Base-by-base conservation (phyloP, 1,284 basidiomycete genomes). In the Anthracocystis setariae region DNA sequence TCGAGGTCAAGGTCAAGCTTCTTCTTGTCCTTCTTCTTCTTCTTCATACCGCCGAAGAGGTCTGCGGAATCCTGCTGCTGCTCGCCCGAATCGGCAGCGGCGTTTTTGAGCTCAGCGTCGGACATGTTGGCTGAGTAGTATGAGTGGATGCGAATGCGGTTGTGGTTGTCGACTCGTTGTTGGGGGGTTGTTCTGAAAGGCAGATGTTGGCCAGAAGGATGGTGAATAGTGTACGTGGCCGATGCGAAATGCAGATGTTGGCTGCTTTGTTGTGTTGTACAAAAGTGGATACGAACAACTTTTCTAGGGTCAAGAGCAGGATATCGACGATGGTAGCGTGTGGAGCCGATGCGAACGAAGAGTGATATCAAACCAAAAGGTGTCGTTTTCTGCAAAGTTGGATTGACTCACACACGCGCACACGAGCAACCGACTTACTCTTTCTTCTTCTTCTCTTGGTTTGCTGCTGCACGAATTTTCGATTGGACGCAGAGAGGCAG, bases 11-110 rank as follows among this genome's bases (percentile, higher is more conserved):
- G 85, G 82, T 93, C 92, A 55, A 93, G 90, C 64, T 92, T 91
- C 84, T 92, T 92, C 86, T 93, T 92, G 86, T 92, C 92, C 85
- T 83, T 84, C 57, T 92, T 93, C 84, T 93, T 93, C 87, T 93
- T 93, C 87, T 93, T 93, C 80, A 92, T 81, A 79, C 92, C 92
- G 7, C 90, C 91, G 79, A 93, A 93, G 88, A 93, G 90, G 50
- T 90, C 88, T 77, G 90, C 90, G 79, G 89, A 86, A 43, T 92
- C 90, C 39, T 91, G 90, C 24, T 73, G 63, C 55, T 60, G 46
- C 42, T 52, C 55, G 48, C 46, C 42, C 32, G 57, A 42, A 39
- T 54, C 46, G 25, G 49, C 40, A 32, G 52, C 53, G 25, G 68
- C 55, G 37, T 60, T 60, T 17, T 66, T 38, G 21, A 60, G 50